These are phyloP conservation scores for Apiospora sp. DNA, from an alignment of 2,329 filamentous ascomycete species.

Conservation along the genomic window DNA sequence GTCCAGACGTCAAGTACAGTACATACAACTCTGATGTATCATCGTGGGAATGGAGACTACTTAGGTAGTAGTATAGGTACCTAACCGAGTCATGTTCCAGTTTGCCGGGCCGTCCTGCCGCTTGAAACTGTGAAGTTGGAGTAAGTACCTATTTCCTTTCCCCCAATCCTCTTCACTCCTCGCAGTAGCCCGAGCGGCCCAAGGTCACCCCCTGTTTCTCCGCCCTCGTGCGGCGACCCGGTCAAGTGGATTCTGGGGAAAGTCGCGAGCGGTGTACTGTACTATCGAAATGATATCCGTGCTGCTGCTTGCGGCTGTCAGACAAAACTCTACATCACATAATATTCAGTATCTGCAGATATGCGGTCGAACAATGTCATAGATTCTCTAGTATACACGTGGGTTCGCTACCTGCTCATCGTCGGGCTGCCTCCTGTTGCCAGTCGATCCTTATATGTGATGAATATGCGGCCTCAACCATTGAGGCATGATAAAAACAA, in stretches of 20 bases:
- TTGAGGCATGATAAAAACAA: not conserved
- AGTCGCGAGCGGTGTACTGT: not conserved
- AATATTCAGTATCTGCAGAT: not conserved
- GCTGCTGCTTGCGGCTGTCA: not conserved
- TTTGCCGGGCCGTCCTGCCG: constrained; percentile 9
- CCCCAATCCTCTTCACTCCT: not conserved
- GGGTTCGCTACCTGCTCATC: not conserved
- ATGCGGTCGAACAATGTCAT: not conserved
- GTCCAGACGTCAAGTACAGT: not conserved
- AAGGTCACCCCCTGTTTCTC: not conserved
- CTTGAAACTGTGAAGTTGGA: not conserved
- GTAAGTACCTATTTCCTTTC: not conserved
- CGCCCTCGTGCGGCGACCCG: not conserved
- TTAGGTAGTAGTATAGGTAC: not conserved
- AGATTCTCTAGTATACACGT: constrained; percentile 3
- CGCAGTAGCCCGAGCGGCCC: not conserved
- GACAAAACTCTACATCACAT: not conserved
- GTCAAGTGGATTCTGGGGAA: constrained; percentile 2
- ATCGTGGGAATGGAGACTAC: no score
- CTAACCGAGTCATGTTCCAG: constrained; percentile 5
- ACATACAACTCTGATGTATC: not conserved
- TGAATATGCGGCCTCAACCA: not conserved
- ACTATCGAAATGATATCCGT: not conserved
- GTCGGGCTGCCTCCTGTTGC: not conserved
- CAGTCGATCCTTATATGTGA: not conserved